Percentiles rank a stretch among this genome's conserved stretches.
Conservation (phyloP, 179 eudicot genomes). For the Beta macrorhiza region DNA sequence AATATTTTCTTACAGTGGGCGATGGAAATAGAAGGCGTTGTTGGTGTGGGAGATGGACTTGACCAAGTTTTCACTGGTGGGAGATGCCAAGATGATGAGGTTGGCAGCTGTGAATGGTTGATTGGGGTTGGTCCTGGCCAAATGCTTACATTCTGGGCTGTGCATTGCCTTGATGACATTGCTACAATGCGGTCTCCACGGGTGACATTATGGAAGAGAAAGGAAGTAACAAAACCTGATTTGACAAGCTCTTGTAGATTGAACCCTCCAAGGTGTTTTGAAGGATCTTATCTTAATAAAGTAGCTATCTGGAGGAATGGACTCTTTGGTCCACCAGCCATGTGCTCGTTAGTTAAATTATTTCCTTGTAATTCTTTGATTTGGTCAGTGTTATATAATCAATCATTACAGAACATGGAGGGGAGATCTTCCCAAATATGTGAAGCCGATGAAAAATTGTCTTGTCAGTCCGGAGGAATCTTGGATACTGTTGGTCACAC, state of each 20-base stretch:
- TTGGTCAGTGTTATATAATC: conserved; percentile 50
- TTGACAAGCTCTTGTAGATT: conserved; percentile 19
- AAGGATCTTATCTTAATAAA: conserved; percentile 47
- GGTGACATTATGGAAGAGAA: conserved; percentile 75
- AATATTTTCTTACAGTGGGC: conserved; percentile 77
- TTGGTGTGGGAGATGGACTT: conserved; percentile 35
- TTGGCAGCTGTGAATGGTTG: conserved; percentile 91
- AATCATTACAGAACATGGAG: conserved; percentile 30
- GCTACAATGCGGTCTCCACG: conserved; percentile 80
- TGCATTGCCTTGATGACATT: conserved; percentile 91
- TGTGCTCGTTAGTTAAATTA: conserved; percentile 65
- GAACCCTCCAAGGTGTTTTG: conserved; percentile 7
- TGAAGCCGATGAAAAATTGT: conserved; percentile 38
- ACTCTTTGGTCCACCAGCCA: conserved; percentile 62
- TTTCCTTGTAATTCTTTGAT: conserved; percentile 52
- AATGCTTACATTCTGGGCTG: conserved; percentile 71
- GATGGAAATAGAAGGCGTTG: conserved; percentile 51
- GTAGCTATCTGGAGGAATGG: conserved; percentile 58
- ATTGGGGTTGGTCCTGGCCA: conserved; percentile 74
- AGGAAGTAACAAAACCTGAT: conserved; percentile 39
- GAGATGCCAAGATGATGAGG: conserved; percentile 42
- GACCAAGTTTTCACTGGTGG: conserved; percentile 38
- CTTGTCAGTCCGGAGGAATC: conserved; percentile 45
- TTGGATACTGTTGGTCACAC: conserved; percentile 66
- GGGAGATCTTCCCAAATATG: conserved; percentile 29